Evolutionary conservation across 2,329 filamentous ascomycete species (phyloP).

Genomic region (Alternaria solani): DNA sequence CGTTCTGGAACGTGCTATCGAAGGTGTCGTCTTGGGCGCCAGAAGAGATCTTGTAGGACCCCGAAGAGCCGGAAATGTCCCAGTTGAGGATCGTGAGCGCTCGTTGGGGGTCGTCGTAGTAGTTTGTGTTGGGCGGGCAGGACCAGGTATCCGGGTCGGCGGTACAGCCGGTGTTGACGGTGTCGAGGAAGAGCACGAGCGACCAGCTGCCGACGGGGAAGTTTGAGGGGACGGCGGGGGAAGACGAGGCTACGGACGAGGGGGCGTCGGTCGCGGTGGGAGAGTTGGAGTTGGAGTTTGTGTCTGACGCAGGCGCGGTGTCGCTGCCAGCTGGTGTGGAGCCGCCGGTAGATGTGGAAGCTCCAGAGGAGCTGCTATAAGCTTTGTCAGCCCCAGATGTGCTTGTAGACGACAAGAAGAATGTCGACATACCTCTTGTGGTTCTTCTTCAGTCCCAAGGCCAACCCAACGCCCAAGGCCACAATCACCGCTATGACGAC

Average conservation of each 20-base stretch:
- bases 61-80: conserved; percentile 60
- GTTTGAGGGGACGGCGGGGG: conserved; percentile 34
- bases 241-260: conserved; percentile 24
- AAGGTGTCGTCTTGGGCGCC: conserved; percentile 62
- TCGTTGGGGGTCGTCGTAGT: conserved; percentile 52
- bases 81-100: conserved; percentile 66
- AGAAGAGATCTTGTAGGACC: conserved; percentile 63
- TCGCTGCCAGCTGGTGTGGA: neutral
- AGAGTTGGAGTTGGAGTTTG: conserved; percentile 4
- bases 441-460: conserved; percentile 53
- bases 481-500: conserved; percentile 47
- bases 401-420: no score
- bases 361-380: conserved; percentile 2
- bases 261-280: conserved; percentile 17
- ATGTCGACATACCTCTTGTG: conserved; percentile 28
- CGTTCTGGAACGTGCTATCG: conserved; percentile 63
- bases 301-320: neutral
- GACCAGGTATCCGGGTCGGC: conserved; percentile 66
- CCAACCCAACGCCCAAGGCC: conserved; percentile 51
- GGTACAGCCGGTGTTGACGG: conserved; percentile 64
- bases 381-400: conserved; percentile 6
- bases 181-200: conserved; percentile 66
- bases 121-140: conserved; percentile 67
- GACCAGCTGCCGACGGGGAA: conserved; percentile 72
- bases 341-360: neutral